Base-by-base conservation (phyloP, 2,329 filamentous ascomycete genomes). In the Aspergillus puulaauensis region DNA sequence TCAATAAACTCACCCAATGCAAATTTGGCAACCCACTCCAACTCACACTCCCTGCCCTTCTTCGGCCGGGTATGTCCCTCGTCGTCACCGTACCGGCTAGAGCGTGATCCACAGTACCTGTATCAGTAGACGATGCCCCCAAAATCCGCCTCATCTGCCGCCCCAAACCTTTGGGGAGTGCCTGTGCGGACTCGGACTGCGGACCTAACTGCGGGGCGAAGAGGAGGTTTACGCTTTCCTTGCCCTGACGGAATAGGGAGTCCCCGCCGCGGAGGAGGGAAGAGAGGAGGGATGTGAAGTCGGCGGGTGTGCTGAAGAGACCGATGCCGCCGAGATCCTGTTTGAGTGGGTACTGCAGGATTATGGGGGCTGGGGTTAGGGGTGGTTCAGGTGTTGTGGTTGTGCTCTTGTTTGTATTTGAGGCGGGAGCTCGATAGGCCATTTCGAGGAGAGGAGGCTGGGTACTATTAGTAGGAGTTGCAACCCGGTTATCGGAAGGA, bases 21-120 rank as follows among this genome's bases (percentile, higher is more conserved):
- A 21, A 11, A 44, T 52, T 52, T 3, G 50, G 50, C 24, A 52
- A 35, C n/a, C 50, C 50, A 35, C 24, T 23, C 50, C 50, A 52
- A 23, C 27, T 35, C 6, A 35, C 40, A 12, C 19, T 52, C 3
- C 24, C 40, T 5, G 12, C 14, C n/a, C 12, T 15, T 40, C 50
- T 35, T 14, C 50, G 39, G 4, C 40, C 50, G 3, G 39, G 39
- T n/a, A 52, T 45, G n/a, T 52, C 50, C 6, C 35, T 44, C 11
- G 35, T 9, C 7, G 15, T 35, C 5, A 52, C 40, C 3, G 27
- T 17, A 2, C 50, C 50, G 4, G 14, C 49, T 33, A 52, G 49
- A 9, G 33, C 31, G 27, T 52, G 40, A 15, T 52, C 24, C 14
- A 24, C 21, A 2, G 31, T 2, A 19, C 14, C 6, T 6, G 19